Evolutionary conservation across 768 basidiomycete species (phyloP), one percentile per base, ranked within the genome.

Genomic region (Gelatoporia subvermispora): DNA sequence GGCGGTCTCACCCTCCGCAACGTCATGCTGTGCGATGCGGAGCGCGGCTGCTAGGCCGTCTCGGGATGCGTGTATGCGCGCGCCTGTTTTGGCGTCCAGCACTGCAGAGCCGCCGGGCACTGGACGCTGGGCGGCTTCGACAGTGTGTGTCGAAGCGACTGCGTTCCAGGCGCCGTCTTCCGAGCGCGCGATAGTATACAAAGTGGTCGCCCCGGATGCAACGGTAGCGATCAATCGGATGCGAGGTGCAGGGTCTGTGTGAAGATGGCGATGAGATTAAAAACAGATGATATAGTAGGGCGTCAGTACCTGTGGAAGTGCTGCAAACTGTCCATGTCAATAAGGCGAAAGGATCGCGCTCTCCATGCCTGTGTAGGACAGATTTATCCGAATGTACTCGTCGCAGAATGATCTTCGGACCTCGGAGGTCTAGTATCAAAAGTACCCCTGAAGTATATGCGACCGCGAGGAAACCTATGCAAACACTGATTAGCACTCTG

Each of bases 401-500:
- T 22, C 80, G 72, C 1, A 85, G 66, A 10, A 92, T 74, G 10
- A 92, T 68, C 11, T 74, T 74, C 1, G 90, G 89, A 1, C 80
- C 85, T 20, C 88, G 75, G 74, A 92, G 73, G 59, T 93, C 86
- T 16, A 93, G 62, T 25, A 93, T 68, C 28, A 76, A 66, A 18
- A 94, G 48, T 2, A 75, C 69, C 1, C 80, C 82, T 41, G 78
- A 75, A 4, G 65, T 60, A 61, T 85, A 90, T 3, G 84, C 81
- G 2, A 83, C 73, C 2, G 91, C 88, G 38, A 91, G 64, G 64
- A 94, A 91, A 4, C 88, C 90, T 91, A 38, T 3, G 17, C 8
- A 18, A 44, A 28, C 11, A 9, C 3, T 31, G 39, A 17, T 37
- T 38, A 28, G 24, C 23, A 50, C 43, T 47, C 47, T 39, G 53